Evolutionary conservation across 2,329 filamentous ascomycete genomes (phyloP), one percentile per base, ranked within the genome.

Genomic region (Calcarisporium arbuscula): DNA sequence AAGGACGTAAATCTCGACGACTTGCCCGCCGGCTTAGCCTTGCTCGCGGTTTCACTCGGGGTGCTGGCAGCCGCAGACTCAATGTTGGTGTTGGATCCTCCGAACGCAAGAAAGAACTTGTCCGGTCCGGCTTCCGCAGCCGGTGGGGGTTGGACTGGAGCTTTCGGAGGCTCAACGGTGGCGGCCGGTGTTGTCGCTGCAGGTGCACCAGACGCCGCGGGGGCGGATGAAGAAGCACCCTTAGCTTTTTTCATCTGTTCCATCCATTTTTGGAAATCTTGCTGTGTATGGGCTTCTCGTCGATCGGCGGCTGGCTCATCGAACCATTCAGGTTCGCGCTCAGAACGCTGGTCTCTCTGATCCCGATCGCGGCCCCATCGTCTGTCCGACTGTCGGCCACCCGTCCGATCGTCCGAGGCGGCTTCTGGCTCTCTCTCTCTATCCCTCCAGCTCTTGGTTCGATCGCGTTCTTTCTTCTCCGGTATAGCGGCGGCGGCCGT

Each of bases 191-290:
- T 60, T 36, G 61, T 53, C 45, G 68, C 54, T 30, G 47, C 19
- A 15, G 39, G 30, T 14, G 37, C 35, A 23, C 34, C n/a, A 18
- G 62, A 23, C 46, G 45, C 40, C 40, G 56, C 38, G 28, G 44
- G 38, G 27, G 40, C 35, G 21, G 49, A 44, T 5, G 53, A 42
- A 30, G 55, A 33, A 7, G 48, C 51, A 28, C 51, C 55, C 49
- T 70, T 76, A 42, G 76, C 72, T 25, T 79, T 80, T 58, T 85
- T 90, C 87, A 94, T 94, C 44, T 73, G 74, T 49, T 94, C 86
- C 71, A 95, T 95, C 79, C 90, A 95, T 47, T 85, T 85, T 62
- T 94, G 82, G 58, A 95, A 94, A 46, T 95, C 89, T 52, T 94
- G 88, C 50, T 86, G 82, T 1, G 88, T 95, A 49, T 86, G 84